Evolutionary conservation across 805 yeast species (phyloP).

Genomic region (Candida odintsovae): DNA sequence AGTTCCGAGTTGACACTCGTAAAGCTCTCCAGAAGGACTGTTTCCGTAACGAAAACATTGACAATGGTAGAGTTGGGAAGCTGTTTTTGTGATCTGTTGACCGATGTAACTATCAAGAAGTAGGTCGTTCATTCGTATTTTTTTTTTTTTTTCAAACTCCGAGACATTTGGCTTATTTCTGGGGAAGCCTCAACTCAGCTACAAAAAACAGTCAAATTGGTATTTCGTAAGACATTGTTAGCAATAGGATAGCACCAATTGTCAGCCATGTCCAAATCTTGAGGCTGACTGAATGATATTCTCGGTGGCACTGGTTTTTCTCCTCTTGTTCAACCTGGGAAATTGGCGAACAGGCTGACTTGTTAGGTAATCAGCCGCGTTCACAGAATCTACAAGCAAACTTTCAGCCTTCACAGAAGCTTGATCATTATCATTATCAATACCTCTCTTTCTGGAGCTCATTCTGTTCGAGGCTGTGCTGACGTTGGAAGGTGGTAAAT

Average conservation of each 20-base stretch:
- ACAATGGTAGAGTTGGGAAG: background rate
- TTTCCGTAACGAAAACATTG: background rate
- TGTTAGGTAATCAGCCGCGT: slow-evolving; percentile 2
- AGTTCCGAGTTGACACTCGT: background rate
- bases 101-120: too few species aligned
- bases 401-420: background rate
- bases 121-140: too few species aligned
- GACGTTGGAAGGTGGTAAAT: background rate
- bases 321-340: slow-evolving; percentile 9
- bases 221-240: too few species aligned
- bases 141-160: background rate
- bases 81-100: too few species aligned
- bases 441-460: background rate
- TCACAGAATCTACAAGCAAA: background rate
- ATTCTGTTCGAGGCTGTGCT: slow-evolving; percentile 2
- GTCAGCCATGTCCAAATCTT: too few species aligned
- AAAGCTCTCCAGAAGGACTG: background rate
- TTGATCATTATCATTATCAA: background rate
- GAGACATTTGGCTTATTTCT: background rate
- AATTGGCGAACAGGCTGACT: slow-evolving; percentile 13
- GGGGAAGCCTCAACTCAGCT: background rate
- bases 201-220: too few species aligned
- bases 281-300: background rate
- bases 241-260: background rate
- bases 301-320: slow-evolving; percentile 9